Evolutionary conservation across 78 protist genomes (phyloP).

Genomic region (Bigelowiella natans): DNA sequence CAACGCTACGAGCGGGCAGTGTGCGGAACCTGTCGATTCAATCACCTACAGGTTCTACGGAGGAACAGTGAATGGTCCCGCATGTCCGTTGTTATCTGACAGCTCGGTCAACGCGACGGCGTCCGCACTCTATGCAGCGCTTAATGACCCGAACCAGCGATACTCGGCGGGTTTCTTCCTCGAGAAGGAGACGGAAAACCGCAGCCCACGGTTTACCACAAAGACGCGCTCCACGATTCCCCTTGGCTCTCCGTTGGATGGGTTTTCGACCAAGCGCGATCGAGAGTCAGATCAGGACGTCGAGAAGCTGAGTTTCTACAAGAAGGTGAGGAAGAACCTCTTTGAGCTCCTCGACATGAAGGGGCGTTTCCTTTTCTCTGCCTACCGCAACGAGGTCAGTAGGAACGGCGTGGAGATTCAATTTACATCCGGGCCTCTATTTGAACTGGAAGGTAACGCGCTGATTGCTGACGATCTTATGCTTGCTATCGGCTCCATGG

Average conservation of each 20-base stretch:
- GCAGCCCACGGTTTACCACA: too few relatives aligned
- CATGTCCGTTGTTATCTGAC: background rate
- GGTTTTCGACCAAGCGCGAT: too few relatives aligned
- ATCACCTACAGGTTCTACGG: background rate
- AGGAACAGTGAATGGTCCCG: background rate
- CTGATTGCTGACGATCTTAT: background rate
- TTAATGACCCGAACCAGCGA: background rate
- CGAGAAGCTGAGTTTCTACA: too few relatives aligned
- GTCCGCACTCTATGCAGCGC: background rate
- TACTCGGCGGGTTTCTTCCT: too few relatives aligned
- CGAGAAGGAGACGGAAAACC: too few relatives aligned
- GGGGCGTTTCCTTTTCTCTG: background rate
- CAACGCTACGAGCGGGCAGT: background rate
- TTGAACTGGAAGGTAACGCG: background rate
- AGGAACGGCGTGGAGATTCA: background rate
- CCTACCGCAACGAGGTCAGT: background rate
- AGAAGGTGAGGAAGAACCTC: background rate
- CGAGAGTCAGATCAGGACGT: too few relatives aligned
- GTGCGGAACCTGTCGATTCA: background rate
- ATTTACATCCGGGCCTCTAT: background rate
- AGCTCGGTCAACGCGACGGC: background rate
- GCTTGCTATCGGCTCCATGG: background rate
- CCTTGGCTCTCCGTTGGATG: too few relatives aligned
- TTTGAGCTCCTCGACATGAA: background rate
- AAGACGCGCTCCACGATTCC: too few relatives aligned